phyloP scores from a whole-genome alignment of 371 early-diverging fungal species.

The Syncephalastrum sp. region DNA sequence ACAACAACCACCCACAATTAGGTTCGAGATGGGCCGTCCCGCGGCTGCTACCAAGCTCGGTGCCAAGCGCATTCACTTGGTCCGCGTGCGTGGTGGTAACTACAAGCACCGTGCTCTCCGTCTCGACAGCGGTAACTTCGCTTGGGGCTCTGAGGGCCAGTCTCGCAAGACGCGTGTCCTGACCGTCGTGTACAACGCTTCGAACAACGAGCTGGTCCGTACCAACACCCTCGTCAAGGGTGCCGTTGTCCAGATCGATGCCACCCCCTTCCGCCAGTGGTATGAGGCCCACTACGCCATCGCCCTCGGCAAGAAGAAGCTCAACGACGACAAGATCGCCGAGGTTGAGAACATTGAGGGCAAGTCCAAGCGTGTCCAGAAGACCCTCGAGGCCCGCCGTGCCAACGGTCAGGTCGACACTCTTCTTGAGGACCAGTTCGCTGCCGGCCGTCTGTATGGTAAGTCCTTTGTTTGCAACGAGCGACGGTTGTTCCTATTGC shows the following conservation, averaged over 20 bases:
- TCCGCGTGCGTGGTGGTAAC: slow-evolving; percentile 98
- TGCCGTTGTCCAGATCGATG: slow-evolving; percentile 95
- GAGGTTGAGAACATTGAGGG: slow-evolving; percentile 63
- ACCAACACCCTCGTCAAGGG: slow-evolving; percentile 99
- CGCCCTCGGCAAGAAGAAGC: slow-evolving; percentile 81
- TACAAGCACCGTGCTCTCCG: slow-evolving; percentile 95
- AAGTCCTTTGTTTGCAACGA: background rate
- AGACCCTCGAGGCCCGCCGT: slow-evolving; percentile 82
- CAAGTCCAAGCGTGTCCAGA: slow-evolving; percentile 83
- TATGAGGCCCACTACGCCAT: slow-evolving; percentile 91
- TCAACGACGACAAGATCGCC: slow-evolving; percentile 47
- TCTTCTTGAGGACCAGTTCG: slow-evolving; percentile 87
- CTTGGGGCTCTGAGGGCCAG: slow-evolving; percentile 90
- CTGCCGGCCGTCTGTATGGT: slow-evolving; percentile 86
- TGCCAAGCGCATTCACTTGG: slow-evolving; percentile 87
- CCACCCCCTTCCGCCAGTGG: slow-evolving; percentile 96
- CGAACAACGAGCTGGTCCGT: slow-evolving; percentile 99
- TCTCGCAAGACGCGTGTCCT: slow-evolving; percentile 93
- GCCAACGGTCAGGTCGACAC: slow-evolving; percentile 79
- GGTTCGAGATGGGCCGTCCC: slow-evolving; percentile 98
- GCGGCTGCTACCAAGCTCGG: slow-evolving; percentile 98
- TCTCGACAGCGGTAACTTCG: slow-evolving; percentile 93
- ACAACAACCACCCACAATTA: slow-evolving; percentile 27
- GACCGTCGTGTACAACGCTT: slow-evolving; percentile 97
- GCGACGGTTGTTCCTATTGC: too few species aligned